These are phyloP conservation scores for Gracilariopsis chorda DNA, from an alignment of 23 red algal species.

Conservation along the genomic window DNA sequence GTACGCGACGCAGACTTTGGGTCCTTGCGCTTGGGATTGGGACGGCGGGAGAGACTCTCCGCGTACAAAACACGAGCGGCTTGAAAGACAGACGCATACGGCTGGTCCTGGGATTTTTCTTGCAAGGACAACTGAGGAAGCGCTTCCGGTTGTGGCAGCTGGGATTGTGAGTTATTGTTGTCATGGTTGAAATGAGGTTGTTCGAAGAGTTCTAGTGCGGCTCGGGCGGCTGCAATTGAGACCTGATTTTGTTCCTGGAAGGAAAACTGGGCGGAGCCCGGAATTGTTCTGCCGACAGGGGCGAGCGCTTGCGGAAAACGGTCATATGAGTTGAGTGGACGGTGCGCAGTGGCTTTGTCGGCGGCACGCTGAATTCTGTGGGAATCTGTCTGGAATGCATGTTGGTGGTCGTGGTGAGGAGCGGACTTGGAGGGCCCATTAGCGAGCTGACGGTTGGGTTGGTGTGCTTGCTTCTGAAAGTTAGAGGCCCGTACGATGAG, in stretches of 20 bases:
- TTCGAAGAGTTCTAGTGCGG: not conserved
- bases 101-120: not conserved
- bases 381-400: too few relatives aligned
- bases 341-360: not conserved
- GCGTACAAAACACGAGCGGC: not conserved
- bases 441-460: too few relatives aligned
- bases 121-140: not conserved
- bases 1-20: not conserved
- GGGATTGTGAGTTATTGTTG: not conserved
- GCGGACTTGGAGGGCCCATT: too few relatives aligned
- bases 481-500: not conserved
- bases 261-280: not conserved
- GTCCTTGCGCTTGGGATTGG: constrained; percentile 8
- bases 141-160: not conserved
- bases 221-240: constrained; percentile 22
- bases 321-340: not conserved
- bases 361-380: not conserved
- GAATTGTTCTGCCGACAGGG: not conserved
- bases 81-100: not conserved
- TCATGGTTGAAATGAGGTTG: not conserved
- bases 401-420: too few relatives aligned
- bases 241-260: constrained; percentile 29
- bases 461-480: not conserved
- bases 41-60: not conserved
- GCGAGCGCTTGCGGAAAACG: not conserved